These are phyloP conservation scores for Talaromyces wortmannii DNA, from an alignment of 495 filamentous ascomycete species.

Conservation along the genomic window DNA sequence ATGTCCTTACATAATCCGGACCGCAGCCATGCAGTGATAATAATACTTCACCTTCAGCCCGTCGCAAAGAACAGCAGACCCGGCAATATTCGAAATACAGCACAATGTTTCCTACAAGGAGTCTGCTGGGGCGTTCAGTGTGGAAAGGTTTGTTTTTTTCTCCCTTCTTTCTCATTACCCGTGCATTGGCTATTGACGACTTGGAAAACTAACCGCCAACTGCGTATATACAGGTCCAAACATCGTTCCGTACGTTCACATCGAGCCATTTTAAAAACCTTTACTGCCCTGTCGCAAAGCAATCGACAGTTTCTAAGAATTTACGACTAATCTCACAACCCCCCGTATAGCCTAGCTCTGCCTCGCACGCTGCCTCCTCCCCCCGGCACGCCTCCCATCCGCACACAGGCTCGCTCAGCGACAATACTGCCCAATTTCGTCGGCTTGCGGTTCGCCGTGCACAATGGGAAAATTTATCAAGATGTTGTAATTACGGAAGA, in stretches of 20 bases:
- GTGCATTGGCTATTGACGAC: too few relatives aligned
- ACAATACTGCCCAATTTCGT: constrained; percentile 97
- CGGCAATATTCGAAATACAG: not conserved
- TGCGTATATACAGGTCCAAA: constrained; percentile 38
- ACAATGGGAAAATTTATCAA: constrained; percentile 91
- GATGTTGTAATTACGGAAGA: constrained; percentile 90
- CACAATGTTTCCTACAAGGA: constrained; percentile 56
- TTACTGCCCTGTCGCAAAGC: too few relatives aligned
- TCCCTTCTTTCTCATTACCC: not conserved
- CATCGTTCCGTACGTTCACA: constrained; percentile 43
- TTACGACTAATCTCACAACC: too few relatives aligned
- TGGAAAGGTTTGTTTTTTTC: constrained; percentile 62
- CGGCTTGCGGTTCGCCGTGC: constrained; percentile 83
- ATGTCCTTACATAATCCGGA: too few relatives aligned
- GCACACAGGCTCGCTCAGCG: constrained; percentile 80
- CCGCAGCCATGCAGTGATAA: too few relatives aligned
- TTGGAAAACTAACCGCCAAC: not conserved
- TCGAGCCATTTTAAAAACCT: too few relatives aligned
- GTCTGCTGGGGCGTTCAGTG: constrained; percentile 58
- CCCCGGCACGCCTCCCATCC: constrained; percentile 66
- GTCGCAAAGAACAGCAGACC: too few relatives aligned
- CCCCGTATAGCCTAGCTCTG: constrained; percentile 30
- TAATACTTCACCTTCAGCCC: too few relatives aligned
- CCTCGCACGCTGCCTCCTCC: constrained; percentile 37
- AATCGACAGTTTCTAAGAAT: too few relatives aligned